Evolutionary conservation across 257 asterid genomes (phyloP), one percentile per base, ranked within the genome.

Genomic region (Solanum boliviense): DNA sequence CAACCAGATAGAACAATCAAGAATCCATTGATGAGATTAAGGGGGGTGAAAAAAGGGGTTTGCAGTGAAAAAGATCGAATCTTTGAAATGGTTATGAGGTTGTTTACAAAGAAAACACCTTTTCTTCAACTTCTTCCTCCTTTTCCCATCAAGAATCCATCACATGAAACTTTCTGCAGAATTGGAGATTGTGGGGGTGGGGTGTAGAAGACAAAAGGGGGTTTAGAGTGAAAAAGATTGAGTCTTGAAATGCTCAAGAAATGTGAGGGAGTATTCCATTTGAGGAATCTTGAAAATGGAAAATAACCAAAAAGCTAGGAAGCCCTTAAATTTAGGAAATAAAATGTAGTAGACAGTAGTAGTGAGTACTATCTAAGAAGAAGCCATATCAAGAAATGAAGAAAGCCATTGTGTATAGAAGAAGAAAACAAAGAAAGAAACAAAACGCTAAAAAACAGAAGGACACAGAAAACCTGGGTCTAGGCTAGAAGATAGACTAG

Each of bases 211-310:
- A 84, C 60, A 39, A 39, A 84, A 13, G 27, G 31, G 29, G 15
- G 21, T 34, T 31, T 41, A 84, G 76, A 56, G 58, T 34, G 7
- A 20, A 83, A 83, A 83, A 15, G 20, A 46, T 35, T 52, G 25
- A 46, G 84, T 76, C 12, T 76, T 38, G 60, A 76, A 76, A 39
- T 76, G 84, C 29, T 84, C 60, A 65, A 62, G 62, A 65, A 85
- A 85, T 85, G 81, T 67, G 65, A 76, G 35, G 35, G 65, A 25
- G 84, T 15, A n/a, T 71, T 88, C 91, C 89, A 87, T 87, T 35
- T 89, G 87, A 70, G 85, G 84, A 67, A 71, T 84, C 78, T 81
- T 89, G 88, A 86, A 89, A 86, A 27, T 71, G 58, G 85, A 84
- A 56, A 41, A 18, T 48, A 81, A 89, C 87, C 74, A 68, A 84